Evolutionary conservation across 306 rosid species (phyloP), one percentile per base, ranked within the genome.

Genomic region (Sesbania bispinosa): DNA sequence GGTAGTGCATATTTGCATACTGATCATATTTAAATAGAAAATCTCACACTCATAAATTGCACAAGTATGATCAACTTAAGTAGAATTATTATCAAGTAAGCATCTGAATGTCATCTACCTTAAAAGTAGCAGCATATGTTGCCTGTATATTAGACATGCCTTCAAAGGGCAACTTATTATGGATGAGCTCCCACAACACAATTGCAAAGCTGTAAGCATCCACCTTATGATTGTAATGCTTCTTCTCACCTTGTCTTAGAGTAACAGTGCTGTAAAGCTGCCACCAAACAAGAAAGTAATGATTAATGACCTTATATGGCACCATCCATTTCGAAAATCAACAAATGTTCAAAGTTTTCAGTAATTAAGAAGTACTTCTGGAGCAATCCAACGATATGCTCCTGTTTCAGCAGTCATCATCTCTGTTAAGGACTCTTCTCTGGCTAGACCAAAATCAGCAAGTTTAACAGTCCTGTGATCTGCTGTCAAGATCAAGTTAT

Each of bases 341-440:
- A 69, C 38, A 21, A 24, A 20, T 24, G n/a, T 47, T 42, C 19
- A 3, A 55, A 62, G n/a, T 29, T 67, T 62, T 57, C 27, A 77
- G 71, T 14, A 32, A 33, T 24, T 3, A n/a, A n/a, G n/a, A n/a
- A n/a, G n/a, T n/a, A n/a, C n/a, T n/a, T n/a, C n/a, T n/a, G n/a
- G n/a, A n/a, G n/a, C n/a, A n/a, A n/a, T n/a, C n/a, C n/a, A n/a
- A n/a, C n/a, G n/a, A n/a, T n/a, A n/a, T n/a, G n/a, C 88, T 51
- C 97, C 96, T 0, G 97, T 88, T 83, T 91, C 97, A 20, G 97
- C 97, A 0, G 97, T 91, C 97, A 91, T 91, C 97, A 88, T 91
- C 81, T 88, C 97, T 23, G 92, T 85, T 47, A 91, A 80, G 0
- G 97, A 82, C 80, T 91, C 97, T 77, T 91, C 97, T 77, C 97